phyloP scores from a whole-genome alignment of 2,329 filamentous ascomycete genomes.

The Verticillium dahliae region DNA sequence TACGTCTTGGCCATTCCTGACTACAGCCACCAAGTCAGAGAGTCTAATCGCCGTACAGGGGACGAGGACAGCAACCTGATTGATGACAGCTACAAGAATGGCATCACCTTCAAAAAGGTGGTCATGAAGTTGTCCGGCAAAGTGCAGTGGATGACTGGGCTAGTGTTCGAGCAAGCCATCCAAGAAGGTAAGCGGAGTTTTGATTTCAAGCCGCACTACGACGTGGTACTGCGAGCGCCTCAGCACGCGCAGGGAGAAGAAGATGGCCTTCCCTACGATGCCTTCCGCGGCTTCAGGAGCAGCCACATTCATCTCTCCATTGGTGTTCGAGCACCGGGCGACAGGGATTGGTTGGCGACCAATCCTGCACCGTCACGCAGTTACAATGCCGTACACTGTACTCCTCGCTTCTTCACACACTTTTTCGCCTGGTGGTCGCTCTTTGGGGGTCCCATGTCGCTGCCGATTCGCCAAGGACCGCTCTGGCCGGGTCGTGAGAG shows the following conservation, averaged over 20 bases:
- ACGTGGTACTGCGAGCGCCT: conserved; percentile 79
- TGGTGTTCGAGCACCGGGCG: conserved; percentile 78
- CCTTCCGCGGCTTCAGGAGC: conserved; percentile 94
- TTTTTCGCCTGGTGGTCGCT: conserved; percentile 98
- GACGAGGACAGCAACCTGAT: conserved; percentile 54
- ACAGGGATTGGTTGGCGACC: conserved; percentile 77
- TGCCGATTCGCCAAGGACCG: conserved; percentile 86
- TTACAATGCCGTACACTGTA: conserved; percentile 94
- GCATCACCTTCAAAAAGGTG: conserved; percentile 93
- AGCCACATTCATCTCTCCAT: conserved; percentile 95
- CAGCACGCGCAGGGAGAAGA: conserved; percentile 56
- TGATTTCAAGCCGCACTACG: conserved; percentile 86
- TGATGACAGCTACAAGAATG: conserved; percentile 60
- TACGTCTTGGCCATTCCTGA: conserved; percentile 93
- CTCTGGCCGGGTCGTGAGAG: conserved; percentile 92
- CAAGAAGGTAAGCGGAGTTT: conserved; percentile 70
- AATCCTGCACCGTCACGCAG: conserved; percentile 73
- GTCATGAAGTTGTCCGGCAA: conserved; percentile 98
- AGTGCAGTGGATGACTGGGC: conserved; percentile 83
- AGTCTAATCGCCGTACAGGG: conserved; percentile 43
- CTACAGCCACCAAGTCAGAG: conserved; percentile 79
- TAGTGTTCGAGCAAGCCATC: conserved; percentile 86
- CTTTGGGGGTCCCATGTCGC: conserved; percentile 89
- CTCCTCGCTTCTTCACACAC: conserved; percentile 93
- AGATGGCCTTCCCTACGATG: conserved; percentile 64